These are phyloP conservation scores for Zizania latifolia DNA, from an alignment of 176 grass and related monocot genomes.

Conservation along the genomic window DNA sequence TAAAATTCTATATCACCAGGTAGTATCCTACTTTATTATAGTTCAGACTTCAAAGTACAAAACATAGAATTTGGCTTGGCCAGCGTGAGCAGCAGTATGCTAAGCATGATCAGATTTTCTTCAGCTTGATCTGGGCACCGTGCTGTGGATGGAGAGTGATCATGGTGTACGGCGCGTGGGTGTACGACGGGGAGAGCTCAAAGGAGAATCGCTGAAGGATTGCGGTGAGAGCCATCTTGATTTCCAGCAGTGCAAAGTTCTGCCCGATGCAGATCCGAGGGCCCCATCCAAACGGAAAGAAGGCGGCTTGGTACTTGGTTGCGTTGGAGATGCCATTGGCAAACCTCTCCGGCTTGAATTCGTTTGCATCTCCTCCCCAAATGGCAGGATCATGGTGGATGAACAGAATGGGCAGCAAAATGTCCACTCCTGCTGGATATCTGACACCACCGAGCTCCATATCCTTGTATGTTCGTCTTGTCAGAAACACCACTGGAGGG, in stretches of 20 bases:
- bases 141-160: conserved; percentile 61
- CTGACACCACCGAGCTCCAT: conserved; percentile 44
- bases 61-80: no score
- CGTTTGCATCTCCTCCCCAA: conserved; percentile 49
- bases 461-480: conserved; percentile 45
- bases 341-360: conserved; percentile 79
- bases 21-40: no score
- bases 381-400: conserved; percentile 58
- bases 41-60: no score
- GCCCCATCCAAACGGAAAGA: conserved; percentile 66
- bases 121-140: conserved; percentile 51
- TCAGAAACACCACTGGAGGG: conserved; percentile 22
- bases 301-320: conserved; percentile 34
- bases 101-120: conserved; percentile 35
- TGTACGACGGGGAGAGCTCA: conserved; percentile 53
- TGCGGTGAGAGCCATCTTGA: conserved; percentile 51
- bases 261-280: conserved; percentile 69
- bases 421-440: conserved; percentile 54
- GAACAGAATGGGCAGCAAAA: conserved; percentile 30
- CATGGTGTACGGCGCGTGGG: conserved; percentile 46
- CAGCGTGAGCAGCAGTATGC: neutral
- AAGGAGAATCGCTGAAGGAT: conserved; percentile 72
- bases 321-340: conserved; percentile 56
- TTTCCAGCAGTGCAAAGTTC: conserved; percentile 59
- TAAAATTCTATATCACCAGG: no score